Evolutionary conservation across 2,329 filamentous ascomycete genomes (phyloP), one percentile per base, ranked within the genome.

Genomic region (Nectriaceae sp.): DNA sequence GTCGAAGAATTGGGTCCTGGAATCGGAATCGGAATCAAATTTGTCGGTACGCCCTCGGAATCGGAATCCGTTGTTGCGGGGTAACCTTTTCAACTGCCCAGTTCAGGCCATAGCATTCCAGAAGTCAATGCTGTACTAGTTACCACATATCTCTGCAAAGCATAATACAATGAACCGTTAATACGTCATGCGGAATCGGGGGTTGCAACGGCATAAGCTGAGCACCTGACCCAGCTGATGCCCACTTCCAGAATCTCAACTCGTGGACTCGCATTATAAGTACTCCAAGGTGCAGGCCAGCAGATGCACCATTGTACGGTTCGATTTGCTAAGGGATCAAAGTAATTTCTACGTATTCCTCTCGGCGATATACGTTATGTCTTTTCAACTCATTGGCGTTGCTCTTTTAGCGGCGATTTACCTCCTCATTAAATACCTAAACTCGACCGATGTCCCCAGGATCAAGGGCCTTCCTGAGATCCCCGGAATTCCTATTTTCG

Each of bases 401-500:
- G 26, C 26, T 15, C 26, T 31, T 31, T 8, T 31, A 31, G 26
- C 26, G 26, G 33, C 33, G 11, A 11, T 53, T 24, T 65, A 63
- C 46, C 24, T 60, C 39, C 5, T 67, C 16, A 29, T 66, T 43
- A 64, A 55, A 21, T 59, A 67, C 29, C 61, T 75, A n/a, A 73
- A 72, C 42, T 57, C 61, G 2, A 85, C 82, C 2, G 81, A 85
- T 54, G 68, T 74, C 0, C 77, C 82, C 4, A 82, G 81, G 59
- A 83, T 85, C 64, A 84, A 84, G 57, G 76, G 75, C 5, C 66
- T 85, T 1, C 81, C 82, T 2, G 81, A 85, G 56, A 76, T 85
- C 36, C 82, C 83, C 0, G 83, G 82, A 0, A 63, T 84, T 4
- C 83, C 82, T 4, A 59, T 87, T 8, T 83, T 88, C 55, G 84